Evolutionary conservation across 345 rosid genomes (phyloP).

Genomic region (Crucihimalaya himalaica): DNA sequence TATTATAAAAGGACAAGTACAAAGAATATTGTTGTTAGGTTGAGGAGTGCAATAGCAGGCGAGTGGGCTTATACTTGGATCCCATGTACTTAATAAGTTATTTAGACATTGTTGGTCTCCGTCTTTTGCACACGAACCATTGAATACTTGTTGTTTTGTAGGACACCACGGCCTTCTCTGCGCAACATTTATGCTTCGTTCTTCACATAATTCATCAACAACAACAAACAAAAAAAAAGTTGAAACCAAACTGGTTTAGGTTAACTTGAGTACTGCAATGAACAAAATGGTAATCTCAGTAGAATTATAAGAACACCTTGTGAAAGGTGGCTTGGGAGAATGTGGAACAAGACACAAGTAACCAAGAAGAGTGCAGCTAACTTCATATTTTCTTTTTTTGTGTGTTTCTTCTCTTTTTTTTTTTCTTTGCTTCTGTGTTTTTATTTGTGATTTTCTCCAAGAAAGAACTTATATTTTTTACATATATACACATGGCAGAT

Average conservation of each 20-base stretch:
- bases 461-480: background rate
- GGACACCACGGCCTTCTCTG: conserved; percentile 37
- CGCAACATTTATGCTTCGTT: background rate
- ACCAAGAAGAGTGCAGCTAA: conserved; percentile 26
- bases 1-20: conserved; percentile 32
- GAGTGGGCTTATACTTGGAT: conserved; percentile 34
- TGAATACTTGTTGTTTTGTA: conserved; percentile 26
- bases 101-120: conserved; percentile 38
- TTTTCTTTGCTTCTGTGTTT: background rate
- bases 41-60: conserved; percentile 23
- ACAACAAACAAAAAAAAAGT: background rate
- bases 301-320: conserved; percentile 15
- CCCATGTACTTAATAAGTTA: conserved; percentile 34
- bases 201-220: conserved; percentile 32
- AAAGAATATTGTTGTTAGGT: conserved; percentile 15
- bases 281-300: background rate
- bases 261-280: too few relatives aligned
- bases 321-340: conserved; percentile 23
- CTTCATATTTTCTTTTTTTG: conserved; percentile 23
- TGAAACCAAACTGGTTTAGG: background rate
- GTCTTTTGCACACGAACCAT: conserved; percentile 25
- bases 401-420: too few relatives aligned
- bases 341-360: conserved; percentile 23
- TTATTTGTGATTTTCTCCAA: background rate
- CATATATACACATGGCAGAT: background rate